Evolutionary conservation across 225 moss, liverwort and hornwort genomes (phyloP).

Genomic region (Marchantia polymorpha): DNA sequence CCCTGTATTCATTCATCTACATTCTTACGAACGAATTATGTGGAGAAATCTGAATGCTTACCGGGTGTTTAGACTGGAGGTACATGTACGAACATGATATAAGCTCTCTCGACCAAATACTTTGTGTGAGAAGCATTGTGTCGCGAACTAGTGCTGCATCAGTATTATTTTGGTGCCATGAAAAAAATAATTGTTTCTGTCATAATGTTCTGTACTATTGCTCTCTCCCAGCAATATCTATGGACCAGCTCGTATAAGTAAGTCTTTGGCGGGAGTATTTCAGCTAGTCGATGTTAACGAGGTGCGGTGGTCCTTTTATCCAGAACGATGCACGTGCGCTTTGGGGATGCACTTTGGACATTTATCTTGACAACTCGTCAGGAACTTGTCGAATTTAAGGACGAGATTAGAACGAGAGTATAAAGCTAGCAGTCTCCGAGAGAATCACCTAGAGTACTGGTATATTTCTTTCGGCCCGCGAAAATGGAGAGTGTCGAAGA

Average conservation of each 20-base stretch:
- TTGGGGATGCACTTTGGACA: neutral
- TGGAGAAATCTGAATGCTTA: no score
- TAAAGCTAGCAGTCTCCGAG: neutral
- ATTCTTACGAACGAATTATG: no score
- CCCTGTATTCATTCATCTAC: neutral
- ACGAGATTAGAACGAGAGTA: neutral
- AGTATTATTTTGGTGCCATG: neutral
- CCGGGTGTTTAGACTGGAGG: no score
- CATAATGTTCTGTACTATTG: neutral
- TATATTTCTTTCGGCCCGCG: neutral
- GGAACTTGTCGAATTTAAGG: neutral
- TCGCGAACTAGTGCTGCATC: neutral
- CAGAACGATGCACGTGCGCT: neutral
- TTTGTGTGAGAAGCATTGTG: no score
- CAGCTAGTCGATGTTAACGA: neutral
- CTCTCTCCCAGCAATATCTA: neutral
- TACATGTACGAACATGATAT: no score
- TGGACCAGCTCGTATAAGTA: no score
- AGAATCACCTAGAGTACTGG: neutral
- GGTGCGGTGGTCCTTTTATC: neutral
- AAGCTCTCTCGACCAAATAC: no score
- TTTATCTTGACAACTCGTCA: neutral
- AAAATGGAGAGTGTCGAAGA: constrained; percentile 3
- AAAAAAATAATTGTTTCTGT: neutral
- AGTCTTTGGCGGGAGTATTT: no score